Conservation (phyloP, 139 green algal genomes). For the Picochlorum costavermella region DNA sequence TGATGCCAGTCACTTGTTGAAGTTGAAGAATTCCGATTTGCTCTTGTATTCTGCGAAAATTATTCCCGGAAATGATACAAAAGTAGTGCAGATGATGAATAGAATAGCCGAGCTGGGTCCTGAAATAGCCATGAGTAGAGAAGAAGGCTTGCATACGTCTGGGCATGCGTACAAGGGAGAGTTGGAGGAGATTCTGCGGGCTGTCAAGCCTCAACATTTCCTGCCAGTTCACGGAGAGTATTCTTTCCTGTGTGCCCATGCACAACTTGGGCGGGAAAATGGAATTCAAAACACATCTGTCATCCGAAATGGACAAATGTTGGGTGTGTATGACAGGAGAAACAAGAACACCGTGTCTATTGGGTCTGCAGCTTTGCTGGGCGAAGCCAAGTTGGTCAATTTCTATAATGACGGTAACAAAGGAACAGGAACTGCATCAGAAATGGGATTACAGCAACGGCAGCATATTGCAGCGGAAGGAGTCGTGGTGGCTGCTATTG, state of each 20-base stretch:
- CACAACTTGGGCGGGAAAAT: conserved; percentile 34
- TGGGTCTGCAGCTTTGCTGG: conserved; percentile 55
- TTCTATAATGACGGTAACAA: conserved; percentile 94
- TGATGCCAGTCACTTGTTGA: conserved; percentile 58
- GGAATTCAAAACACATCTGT: conserved; percentile 66
- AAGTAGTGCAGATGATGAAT: conserved; percentile 96
- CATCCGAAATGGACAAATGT: conserved; percentile 95
- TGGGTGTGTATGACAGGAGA: conserved; percentile 71
- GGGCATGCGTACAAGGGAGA: conserved; percentile 78
- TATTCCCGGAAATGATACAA: conserved; percentile 72
- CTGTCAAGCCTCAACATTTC: conserved; percentile 95
- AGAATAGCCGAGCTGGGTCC: conserved; percentile 61
- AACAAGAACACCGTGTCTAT: conserved; percentile 58
- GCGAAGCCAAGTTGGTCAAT: conserved; percentile 53
- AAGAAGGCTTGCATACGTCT: conserved; percentile 78
- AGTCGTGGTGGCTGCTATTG: conserved; percentile 78
- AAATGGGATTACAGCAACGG: conserved; percentile 85
- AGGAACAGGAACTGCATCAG: conserved; percentile 63
- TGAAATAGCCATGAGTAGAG: conserved; percentile 61
- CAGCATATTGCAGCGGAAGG: conserved; percentile 77
- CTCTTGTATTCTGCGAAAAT: conserved; percentile 91
- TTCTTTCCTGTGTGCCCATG: conserved; percentile 88
- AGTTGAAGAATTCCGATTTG: conserved; percentile 72
- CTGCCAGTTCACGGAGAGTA: conserved; percentile 97
- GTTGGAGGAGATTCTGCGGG: conserved; percentile 79